A percentile compares a stretch with the other conserved stretches of the same genome.
phyloP scores from a whole-genome alignment of 1,284 basidiomycete genomes.

The Melampsora americana region DNA sequence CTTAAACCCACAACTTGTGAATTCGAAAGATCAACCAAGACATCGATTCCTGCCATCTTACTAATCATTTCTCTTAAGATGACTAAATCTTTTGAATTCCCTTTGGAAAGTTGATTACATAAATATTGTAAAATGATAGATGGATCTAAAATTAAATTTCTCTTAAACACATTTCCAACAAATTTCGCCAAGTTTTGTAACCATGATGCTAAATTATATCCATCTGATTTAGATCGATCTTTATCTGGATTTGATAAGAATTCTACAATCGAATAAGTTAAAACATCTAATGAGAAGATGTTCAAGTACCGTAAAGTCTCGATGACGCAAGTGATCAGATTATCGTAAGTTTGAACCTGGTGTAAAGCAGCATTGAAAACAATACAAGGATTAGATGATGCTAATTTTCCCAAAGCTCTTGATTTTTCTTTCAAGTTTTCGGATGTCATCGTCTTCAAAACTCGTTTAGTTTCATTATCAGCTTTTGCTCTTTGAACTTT shows the following conservation, averaged over 20 bases:
- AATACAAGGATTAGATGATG: conserved; percentile 87
- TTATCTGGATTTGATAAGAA: conserved; percentile 75
- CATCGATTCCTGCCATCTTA: conserved; percentile 93
- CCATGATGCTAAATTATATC: conserved; percentile 87
- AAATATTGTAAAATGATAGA: conserved; percentile 83
- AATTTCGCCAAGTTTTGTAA: conserved; percentile 90
- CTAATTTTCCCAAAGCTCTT: conserved; percentile 86
- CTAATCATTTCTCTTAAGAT: conserved; percentile 87
- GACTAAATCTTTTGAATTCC: conserved; percentile 80
- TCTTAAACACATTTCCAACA: conserved; percentile 82
- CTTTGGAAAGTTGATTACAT: conserved; percentile 79
- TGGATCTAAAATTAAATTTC: conserved; percentile 73
- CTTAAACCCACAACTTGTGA: conserved; percentile 83
- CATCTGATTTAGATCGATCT: conserved; percentile 82
- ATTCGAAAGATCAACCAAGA: conserved; percentile 74
- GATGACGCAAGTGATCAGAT: conserved; percentile 83
- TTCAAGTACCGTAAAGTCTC: conserved; percentile 86
- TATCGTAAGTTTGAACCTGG: conserved; percentile 96
- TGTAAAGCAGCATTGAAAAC: conserved; percentile 85
- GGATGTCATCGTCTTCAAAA: conserved; percentile 71
- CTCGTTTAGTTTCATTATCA: conserved; percentile 63
- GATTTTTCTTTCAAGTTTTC: conserved; percentile 75
- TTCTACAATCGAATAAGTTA: conserved; percentile 83
- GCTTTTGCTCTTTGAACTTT: conserved; percentile 58
- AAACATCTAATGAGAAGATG: conserved; percentile 87